These are phyloP conservation scores for Stephania yunnanensis DNA, from an alignment of 164 flowering plant species.

Conservation along the genomic window DNA sequence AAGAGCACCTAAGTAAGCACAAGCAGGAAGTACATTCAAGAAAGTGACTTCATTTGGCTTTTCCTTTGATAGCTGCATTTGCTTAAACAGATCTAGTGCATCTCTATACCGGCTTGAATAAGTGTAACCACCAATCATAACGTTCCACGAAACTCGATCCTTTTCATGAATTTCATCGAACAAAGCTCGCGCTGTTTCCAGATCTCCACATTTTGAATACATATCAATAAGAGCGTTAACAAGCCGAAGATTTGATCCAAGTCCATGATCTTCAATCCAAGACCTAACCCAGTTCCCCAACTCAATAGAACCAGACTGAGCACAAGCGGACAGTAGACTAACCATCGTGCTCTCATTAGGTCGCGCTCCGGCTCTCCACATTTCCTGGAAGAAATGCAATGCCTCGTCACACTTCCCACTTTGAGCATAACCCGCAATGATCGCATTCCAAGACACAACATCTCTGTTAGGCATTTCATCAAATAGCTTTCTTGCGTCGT, in stretches of 20 bases:
- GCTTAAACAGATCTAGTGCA: constrained; percentile 42
- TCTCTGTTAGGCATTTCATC: constrained; percentile 62
- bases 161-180: constrained; percentile 41
- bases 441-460: constrained; percentile 77
- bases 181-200: constrained; percentile 39
- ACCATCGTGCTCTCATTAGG: constrained; percentile 68
- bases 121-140: constrained; percentile 65
- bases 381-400: constrained; percentile 43
- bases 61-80: constrained; percentile 35
- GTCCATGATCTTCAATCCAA: constrained; percentile 51
- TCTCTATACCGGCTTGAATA: constrained; percentile 38
- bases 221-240: constrained; percentile 71
- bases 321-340: constrained; percentile 69
- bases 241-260: constrained; percentile 43
- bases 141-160: constrained; percentile 61
- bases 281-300: constrained; percentile 45
- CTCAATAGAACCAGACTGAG: constrained; percentile 44
- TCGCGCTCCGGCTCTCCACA: constrained; percentile 30
- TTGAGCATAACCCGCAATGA: constrained; percentile 65
- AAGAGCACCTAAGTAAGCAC: constrained; percentile 57
- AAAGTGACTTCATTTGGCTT: constrained; percentile 63
- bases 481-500: constrained; percentile 55
- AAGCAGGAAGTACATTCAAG: constrained; percentile 51
- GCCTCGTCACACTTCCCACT: constrained; percentile 45
- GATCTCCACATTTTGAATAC: constrained; percentile 70